These are phyloP conservation scores for Chaetomium cochliodes DNA, from an alignment of 495 filamentous ascomycete species.

Conservation along the genomic window DNA sequence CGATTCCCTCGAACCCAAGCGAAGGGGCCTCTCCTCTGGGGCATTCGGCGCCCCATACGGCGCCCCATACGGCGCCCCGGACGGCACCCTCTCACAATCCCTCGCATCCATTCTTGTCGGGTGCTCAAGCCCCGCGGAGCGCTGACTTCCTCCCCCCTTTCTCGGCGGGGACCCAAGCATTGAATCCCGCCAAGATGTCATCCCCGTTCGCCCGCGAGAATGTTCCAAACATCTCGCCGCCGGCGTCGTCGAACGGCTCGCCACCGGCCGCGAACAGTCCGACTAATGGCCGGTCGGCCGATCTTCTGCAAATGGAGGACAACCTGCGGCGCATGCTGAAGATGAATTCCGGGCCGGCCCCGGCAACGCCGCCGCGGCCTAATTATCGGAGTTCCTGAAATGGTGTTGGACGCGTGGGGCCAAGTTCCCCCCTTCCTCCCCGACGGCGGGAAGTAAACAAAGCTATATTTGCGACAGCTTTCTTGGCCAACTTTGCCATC, in stretches of 20 bases:
- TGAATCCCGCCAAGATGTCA: neutral
- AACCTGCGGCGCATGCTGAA: conserved; percentile 52
- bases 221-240: conserved; percentile 3
- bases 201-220: neutral
- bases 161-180: neutral
- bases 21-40: conserved; percentile 1
- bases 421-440: neutral
- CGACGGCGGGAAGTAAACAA: neutral
- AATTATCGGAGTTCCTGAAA: conserved; percentile 32
- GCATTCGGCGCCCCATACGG: neutral
- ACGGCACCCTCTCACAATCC: neutral
- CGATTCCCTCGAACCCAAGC: conserved; percentile 20
- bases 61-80: neutral
- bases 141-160: neutral
- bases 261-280: neutral
- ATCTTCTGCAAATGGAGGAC: conserved; percentile 49
- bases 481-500: neutral
- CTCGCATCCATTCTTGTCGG: conserved; percentile 1
- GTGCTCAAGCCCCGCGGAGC: neutral
- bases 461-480: conserved; percentile 7
- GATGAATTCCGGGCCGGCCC: conserved; percentile 27
- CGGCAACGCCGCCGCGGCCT: conserved; percentile 10
- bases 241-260: neutral
- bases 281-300: conserved; percentile 28
- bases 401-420: neutral